A percentile compares a stretch with the other conserved stretches of the same genome.
Conservation (phyloP, 805 yeast species). For the Limtongia smithiae region DNA sequence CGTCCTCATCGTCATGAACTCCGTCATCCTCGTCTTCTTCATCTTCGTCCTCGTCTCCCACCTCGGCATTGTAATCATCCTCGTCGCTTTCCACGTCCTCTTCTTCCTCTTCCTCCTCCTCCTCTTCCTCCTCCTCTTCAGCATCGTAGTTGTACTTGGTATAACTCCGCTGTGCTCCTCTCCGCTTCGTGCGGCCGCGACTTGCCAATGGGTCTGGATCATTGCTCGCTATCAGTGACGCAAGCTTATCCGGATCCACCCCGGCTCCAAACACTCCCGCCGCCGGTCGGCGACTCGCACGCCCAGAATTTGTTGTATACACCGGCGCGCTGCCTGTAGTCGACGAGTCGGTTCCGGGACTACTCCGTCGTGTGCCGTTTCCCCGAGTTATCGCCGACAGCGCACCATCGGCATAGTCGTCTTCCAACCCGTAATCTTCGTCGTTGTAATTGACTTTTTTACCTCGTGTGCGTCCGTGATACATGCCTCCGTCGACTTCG, state of each 20-base stretch:
- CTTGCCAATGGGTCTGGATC: background rate
- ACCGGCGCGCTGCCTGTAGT: conserved; percentile 3
- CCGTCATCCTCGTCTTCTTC: conserved; percentile 5
- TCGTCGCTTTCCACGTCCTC: conserved; percentile 3
- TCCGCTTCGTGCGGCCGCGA: too few species aligned
- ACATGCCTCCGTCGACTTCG: conserved; percentile 34
- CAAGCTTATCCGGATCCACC: background rate
- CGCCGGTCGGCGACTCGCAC: conserved; percentile 21
- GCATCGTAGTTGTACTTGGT: too few species aligned
- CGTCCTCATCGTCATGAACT: conserved; percentile 2
- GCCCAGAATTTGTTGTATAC: conserved; percentile 24
- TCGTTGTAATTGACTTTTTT: conserved; percentile 33
- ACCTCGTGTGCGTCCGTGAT: conserved; percentile 37
- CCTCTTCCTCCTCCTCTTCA: conserved; percentile 5
- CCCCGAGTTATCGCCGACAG: conserved; percentile 2
- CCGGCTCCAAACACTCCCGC: conserved; percentile 1
- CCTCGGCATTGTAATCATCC: background rate
- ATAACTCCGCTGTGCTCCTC: too few species aligned
- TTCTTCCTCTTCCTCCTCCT: conserved; percentile 9
- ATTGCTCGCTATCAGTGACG: background rate
- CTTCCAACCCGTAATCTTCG: conserved; percentile 17
- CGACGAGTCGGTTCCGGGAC: conserved; percentile 7
- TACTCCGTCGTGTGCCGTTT: conserved; percentile 7
- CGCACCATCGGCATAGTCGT: conserved; percentile 15
- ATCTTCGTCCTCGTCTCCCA: conserved; percentile 4